Base-by-base conservation (phyloP, 164 flowering plant genomes). In the Macadamia integrifolia region DNA sequence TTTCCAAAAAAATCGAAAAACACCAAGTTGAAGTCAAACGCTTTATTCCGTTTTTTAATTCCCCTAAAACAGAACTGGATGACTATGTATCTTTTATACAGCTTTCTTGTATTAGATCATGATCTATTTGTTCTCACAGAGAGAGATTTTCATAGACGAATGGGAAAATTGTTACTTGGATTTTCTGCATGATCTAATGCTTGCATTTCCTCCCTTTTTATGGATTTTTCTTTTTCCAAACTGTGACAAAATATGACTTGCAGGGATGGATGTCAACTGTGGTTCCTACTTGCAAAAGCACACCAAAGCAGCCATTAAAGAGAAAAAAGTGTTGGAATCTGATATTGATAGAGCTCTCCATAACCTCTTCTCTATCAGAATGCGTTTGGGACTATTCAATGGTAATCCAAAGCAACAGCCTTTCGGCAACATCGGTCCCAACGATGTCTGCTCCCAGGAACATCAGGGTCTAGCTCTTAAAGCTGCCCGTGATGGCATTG, bases 211-310 rank as follows among this genome's bases (percentile, higher is more conserved):
- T 46, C 13, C 40, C 5, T 35, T 35, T 35, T 35, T 35, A 2
- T 23, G 23, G 23, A 23, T 35, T 35, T 35, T 35, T 35, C 5
- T 2, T 5, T 35, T 35, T 35, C 40, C 5, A 35, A 35, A 35
- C 40, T 35, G 40, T 35, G 5, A 35, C 40, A 35, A 35, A 35
- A 46, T 8, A 9, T 46, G 32, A 28, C 15, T 23, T 48, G 44
- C 83, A 90, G 98, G 98, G 31, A 87, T 90, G 93, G 98, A 92
- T 81, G 80, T 92, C 43, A 77, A 90, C 74, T 92, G 98, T 69
- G 98, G 96, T 4, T 13, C 78, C 55, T 88, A 83, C 78, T 65
- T 86, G 72, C 72, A 69, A 58, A 68, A 81, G 0, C 74, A 88
- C 71, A 81, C 94, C 28, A 84, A 84, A 78, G 81, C 88, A 67